A percentile compares a stretch with the other conserved stretches of the same genome.
phyloP scores from a whole-genome alignment of 2,329 filamentous ascomycete species.

The Sporothrix pseudoabietina region DNA sequence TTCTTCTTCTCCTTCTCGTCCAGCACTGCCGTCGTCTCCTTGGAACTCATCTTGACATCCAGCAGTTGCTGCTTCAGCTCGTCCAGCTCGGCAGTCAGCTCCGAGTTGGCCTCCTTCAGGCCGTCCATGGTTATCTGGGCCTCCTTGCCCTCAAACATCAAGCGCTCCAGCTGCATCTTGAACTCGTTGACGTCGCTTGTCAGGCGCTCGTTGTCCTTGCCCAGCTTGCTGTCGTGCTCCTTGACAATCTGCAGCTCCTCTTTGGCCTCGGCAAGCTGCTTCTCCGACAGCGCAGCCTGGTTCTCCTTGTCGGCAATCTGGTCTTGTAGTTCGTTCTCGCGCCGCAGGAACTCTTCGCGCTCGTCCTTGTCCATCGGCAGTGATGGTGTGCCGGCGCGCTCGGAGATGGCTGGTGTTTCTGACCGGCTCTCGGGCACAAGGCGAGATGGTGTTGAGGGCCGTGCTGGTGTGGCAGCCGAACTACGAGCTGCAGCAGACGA shows the following conservation, averaged over 20 bases:
- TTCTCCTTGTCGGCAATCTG: constrained; percentile 93
- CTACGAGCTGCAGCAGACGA: constrained; percentile 57
- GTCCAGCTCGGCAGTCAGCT: constrained; percentile 88
- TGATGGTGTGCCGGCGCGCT: constrained; percentile 84
- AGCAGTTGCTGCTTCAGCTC: constrained; percentile 95
- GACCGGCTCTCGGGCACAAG: constrained; percentile 60
- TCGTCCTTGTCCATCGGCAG: constrained; percentile 93
- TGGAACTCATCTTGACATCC: constrained; percentile 94
- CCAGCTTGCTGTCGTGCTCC: constrained; percentile 78
- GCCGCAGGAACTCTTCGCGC: constrained; percentile 88
- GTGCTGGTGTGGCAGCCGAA: constrained; percentile 55
- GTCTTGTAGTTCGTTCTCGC: constrained; percentile 96
- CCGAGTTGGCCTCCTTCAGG: constrained; percentile 90
- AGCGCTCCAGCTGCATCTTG: constrained; percentile 94
- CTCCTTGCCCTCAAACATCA: constrained; percentile 95
- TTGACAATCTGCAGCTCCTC: constrained; percentile 85
- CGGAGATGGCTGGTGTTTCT: constrained; percentile 68
- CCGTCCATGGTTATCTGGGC: constrained; percentile 97
- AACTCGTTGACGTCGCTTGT: constrained; percentile 86
- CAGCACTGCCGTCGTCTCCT: constrained; percentile 83
- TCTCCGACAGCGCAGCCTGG: constrained; percentile 75
- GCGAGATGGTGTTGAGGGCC: constrained; percentile 58
- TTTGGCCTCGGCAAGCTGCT: constrained; percentile 76
- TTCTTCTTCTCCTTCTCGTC: constrained; percentile 99
- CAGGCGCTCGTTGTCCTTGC: constrained; percentile 88